A percentile compares a stretch with the other conserved stretches of the same genome.
Evolutionary conservation across 352 stramenopile genomes (phyloP).

Genomic region (Phytophthora fragariae): DNA sequence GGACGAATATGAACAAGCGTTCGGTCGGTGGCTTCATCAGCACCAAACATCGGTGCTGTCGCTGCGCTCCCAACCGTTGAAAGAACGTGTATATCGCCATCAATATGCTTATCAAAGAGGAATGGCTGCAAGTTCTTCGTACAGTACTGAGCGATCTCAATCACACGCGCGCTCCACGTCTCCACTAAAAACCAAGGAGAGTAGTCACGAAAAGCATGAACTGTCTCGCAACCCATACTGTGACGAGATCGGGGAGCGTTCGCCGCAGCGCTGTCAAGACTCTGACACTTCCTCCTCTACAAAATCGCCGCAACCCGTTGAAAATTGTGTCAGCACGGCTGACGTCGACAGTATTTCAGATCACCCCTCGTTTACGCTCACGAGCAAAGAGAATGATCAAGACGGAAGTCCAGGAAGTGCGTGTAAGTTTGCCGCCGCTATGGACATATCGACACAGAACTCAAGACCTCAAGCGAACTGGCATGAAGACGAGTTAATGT

Average conservation of each 20-base stretch:
- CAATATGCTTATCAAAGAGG: conserved; percentile 27
- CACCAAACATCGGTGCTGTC: conserved; percentile 22
- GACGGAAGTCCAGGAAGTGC: not conserved
- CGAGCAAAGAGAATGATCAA: not conserved
- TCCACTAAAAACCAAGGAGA: not conserved
- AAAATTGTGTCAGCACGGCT: not conserved
- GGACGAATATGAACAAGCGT: conserved; percentile 27
- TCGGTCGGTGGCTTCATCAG: conserved; percentile 30
- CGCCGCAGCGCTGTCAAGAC: not conserved
- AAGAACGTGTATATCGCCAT: conserved; percentile 32
- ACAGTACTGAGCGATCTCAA: not conserved
- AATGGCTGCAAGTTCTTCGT: not conserved
- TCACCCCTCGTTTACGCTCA: not conserved
- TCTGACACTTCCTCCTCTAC: not conserved
- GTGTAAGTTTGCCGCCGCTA: not conserved
- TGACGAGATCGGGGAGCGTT: not conserved
- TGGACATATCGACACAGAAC: not conserved
- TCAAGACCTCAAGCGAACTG: not conserved
- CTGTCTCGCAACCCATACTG: not conserved
- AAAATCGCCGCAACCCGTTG: not conserved
- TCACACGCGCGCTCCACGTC: not conserved
- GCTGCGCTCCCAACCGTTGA: conserved; percentile 16
- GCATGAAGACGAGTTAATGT: not conserved
- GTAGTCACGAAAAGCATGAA: not conserved
- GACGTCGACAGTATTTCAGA: not conserved